A percentile compares a stretch with the other conserved stretches of the same genome.
Evolutionary conservation across 2,329 filamentous ascomycete species (phyloP).

Genomic region (Nannizziopsis arthrosporioides): DNA sequence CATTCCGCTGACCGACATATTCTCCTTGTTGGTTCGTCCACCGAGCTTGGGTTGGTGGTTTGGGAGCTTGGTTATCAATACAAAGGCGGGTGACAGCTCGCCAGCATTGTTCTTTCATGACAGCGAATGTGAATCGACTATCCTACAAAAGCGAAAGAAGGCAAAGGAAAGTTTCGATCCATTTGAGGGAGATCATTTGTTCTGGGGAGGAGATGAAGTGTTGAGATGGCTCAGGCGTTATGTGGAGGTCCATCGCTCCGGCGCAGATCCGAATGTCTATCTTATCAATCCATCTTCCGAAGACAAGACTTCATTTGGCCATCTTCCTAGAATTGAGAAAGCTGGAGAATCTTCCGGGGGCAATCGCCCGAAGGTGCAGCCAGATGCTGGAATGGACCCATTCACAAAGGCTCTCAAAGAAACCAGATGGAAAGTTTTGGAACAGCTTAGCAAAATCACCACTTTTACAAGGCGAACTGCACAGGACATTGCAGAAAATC

Average conservation of each 20-base stretch:
- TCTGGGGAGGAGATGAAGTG: conserved; percentile 96
- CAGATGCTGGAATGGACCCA: conserved; percentile 76
- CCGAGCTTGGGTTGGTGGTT: conserved; percentile 98
- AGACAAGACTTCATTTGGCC: conserved; percentile 69
- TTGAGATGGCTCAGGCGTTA: conserved; percentile 81
- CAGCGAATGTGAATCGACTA: conserved; percentile 89
- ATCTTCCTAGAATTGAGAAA: conserved; percentile 32
- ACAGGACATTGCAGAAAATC: conserved; percentile 83
- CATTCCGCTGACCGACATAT: conserved; percentile 78
- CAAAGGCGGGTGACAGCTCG: conserved; percentile 78
- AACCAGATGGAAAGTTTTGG: conserved; percentile 88
- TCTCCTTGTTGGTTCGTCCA: conserved; percentile 77
- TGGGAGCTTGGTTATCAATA: conserved; percentile 88
- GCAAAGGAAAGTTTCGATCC: conserved; percentile 79
- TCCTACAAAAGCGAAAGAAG: conserved; percentile 80
- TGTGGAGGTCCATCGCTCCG: conserved; percentile 68
- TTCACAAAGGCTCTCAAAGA: conserved; percentile 90
- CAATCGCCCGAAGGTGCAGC: conserved; percentile 19
- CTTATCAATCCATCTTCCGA: conserved; percentile 77
- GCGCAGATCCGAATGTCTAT: conserved; percentile 80
- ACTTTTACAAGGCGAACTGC: conserved; percentile 89
- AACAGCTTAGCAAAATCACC: conserved; percentile 94
- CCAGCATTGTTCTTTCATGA: conserved; percentile 97
- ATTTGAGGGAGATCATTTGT: conserved; percentile 69
- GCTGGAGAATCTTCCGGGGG: conserved; percentile 18